A percentile compares a stretch with the other conserved stretches of the same genome.
phyloP scores from a whole-genome alignment of 1,284 basidiomycete genomes.

The Rugosomyces carneus region DNA sequence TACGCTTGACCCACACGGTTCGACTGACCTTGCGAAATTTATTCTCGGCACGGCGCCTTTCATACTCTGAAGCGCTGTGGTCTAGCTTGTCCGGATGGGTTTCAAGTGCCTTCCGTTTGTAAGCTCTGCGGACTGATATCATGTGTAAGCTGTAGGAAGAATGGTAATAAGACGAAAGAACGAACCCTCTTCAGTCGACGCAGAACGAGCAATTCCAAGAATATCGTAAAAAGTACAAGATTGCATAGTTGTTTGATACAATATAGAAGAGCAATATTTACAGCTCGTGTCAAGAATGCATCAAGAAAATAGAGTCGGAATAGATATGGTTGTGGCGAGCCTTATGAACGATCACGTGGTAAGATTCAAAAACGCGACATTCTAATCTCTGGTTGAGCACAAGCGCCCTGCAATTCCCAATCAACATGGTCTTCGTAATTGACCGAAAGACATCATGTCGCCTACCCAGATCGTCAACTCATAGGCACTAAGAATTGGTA shows the following conservation, averaged over 20 bases:
- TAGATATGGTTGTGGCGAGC: too few species aligned
- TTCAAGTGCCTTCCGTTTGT: conserved; percentile 52
- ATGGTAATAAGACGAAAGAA: background rate
- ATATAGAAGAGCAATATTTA: conserved; percentile 9
- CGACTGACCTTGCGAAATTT: conserved; percentile 42
- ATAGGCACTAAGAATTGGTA: too few species aligned
- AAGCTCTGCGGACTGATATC: conserved; percentile 51
- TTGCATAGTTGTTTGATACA: conserved; percentile 16
- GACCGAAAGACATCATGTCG: too few species aligned
- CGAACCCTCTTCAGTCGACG: conserved; percentile 34
- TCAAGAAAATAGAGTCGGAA: too few species aligned
- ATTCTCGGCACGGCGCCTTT: conserved; percentile 44
- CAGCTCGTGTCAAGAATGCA: conserved; percentile 12
- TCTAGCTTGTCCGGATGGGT: conserved; percentile 65
- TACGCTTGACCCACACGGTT: background rate
- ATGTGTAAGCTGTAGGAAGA: background rate
- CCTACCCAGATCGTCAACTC: too few species aligned
- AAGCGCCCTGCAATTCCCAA: too few species aligned
- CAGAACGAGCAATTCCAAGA: conserved; percentile 29
- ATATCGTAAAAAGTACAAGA: conserved; percentile 30
- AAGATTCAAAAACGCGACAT: too few species aligned
- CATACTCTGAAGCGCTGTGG: conserved; percentile 37
- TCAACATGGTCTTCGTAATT: too few species aligned
- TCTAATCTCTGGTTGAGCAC: too few species aligned
- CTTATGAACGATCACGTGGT: too few species aligned